phyloP scores from a whole-genome alignment of 2,329 filamentous ascomycete genomes.

The Talaromyces sp. region DNA sequence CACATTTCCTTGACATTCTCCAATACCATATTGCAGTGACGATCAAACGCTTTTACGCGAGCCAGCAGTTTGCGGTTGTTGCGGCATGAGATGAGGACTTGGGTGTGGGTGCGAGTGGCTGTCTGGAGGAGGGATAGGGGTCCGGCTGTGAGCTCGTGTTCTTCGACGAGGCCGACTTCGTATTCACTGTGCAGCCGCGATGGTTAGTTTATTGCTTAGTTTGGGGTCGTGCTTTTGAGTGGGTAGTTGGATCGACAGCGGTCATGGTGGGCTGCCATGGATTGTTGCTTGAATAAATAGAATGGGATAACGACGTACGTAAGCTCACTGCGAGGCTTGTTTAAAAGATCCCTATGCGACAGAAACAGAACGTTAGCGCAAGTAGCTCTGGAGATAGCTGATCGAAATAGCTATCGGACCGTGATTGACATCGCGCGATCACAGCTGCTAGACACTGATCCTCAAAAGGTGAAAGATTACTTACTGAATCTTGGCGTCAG shows the following conservation, averaged over 20 bases:
- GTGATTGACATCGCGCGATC: conserved; percentile 25
- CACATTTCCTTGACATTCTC: conserved; percentile 99
- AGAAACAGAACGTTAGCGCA: conserved; percentile 30
- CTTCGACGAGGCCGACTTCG: conserved; percentile 78
- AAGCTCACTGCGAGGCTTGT: conserved; percentile 84
- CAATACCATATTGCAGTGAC: conserved; percentile 98
- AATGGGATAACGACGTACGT: conserved; percentile 61
- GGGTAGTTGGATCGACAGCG: conserved; percentile 6
- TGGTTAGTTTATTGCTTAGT: not conserved
- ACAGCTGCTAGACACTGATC: not conserved
- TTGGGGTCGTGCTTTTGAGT: not conserved
- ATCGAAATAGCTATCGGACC: not conserved
- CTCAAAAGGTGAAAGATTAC: conserved; percentile 30
- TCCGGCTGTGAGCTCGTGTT: conserved; percentile 75
- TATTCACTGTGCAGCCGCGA: conserved; percentile 66
- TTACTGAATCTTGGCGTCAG: conserved; percentile 71
- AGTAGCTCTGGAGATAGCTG: conserved; percentile 20
- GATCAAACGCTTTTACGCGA: conserved; percentile 96
- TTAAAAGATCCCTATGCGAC: conserved; percentile 71
- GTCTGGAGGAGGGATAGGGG: conserved; percentile 94
- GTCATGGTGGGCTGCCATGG: not conserved
- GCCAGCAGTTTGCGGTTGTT: conserved; percentile 98
- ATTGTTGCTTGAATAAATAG: not conserved
- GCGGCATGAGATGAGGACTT: conserved; percentile 94
- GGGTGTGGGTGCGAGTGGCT: conserved; percentile 87